Base-by-base conservation (phyloP, 768 basidiomycete genomes). In the Macrolepiota dolichaula region DNA sequence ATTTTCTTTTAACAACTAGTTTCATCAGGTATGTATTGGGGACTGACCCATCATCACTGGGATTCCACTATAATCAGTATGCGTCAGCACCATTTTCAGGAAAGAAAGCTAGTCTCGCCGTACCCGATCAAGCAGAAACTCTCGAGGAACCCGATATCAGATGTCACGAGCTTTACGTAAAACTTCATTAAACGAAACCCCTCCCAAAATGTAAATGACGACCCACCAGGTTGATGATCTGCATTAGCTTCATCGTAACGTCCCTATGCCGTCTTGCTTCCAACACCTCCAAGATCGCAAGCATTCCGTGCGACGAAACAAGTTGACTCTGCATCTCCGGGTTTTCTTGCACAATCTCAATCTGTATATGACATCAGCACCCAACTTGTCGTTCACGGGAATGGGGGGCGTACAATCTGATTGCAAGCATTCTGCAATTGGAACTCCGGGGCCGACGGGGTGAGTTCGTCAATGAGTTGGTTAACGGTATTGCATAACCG, bases 51-150 rank as follows among this genome's bases (percentile, higher is more conserved):
- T 95, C 78, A 98, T 88, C 15, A 98, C 91, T 13, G 97, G 95
- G 63, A 98, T 98, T 13, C 96, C 96, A 32, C 94, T 90, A 59
- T 4, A 38, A 51, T 55, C 2, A 10, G 55, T 27, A 70, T 64
- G 3, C 32, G 7, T 44, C 15, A 64, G 25, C 46, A 10, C 51
- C 57, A 32, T 59, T 42, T 57, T 24, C 32, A 36, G 6, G 52
- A 32, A 22, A 52, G 29, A 17, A 25, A 51, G 36, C 25, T 40
- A 40, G 27, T 10, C 27, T 12, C 42, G 37, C 70, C 83, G 38
- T 66, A 88, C 86, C 91, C 91, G 67, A 95, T 91, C 57, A 98
- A 78, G 73, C 96, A 98, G 75, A 98, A 94, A 66, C 94, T 94
- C 73, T 99, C 97, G 68, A 98, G 74, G 68, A 92, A 88, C 2